Conservation (phyloP, 129 eudicot species). For the Flaveria bidentis region DNA sequence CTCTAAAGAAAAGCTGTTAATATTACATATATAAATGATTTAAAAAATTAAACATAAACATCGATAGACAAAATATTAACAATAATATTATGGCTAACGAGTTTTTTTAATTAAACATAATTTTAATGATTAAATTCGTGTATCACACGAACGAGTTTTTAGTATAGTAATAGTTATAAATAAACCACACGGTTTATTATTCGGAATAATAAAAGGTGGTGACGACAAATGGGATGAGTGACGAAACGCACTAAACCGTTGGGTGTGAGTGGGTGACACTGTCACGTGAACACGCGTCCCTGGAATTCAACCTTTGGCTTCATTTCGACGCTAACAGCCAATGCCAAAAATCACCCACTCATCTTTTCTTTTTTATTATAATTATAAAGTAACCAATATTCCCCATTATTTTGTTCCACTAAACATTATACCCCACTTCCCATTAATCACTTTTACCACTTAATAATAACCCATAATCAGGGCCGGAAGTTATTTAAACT, state of each 20-base stretch:
- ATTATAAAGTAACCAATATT: neutral
- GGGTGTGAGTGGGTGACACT: slow-evolving; percentile 35
- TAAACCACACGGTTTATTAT: neutral
- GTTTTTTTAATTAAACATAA: too few species aligned
- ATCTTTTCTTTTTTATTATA: neutral
- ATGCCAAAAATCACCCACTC: neutral
- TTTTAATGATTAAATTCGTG: too few species aligned
- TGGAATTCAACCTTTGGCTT: slow-evolving; percentile 29
- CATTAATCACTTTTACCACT: neutral
- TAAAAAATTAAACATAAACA: too few species aligned
- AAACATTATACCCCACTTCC: slow-evolving; percentile 10
- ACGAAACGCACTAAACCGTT: slow-evolving; percentile 24
- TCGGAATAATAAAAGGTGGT: neutral
- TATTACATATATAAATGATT: too few species aligned
- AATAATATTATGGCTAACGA: too few species aligned
- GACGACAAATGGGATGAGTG: neutral
- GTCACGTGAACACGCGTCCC: slow-evolving; percentile 28
- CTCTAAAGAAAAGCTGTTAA: too few species aligned
- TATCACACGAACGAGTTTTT: too few species aligned
- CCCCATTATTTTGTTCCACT: neutral
- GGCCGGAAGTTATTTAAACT: too few species aligned
- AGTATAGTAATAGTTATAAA: too few species aligned
- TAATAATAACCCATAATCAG: too few species aligned
- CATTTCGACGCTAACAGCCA: slow-evolving; percentile 31
- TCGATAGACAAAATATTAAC: too few species aligned